Evolutionary conservation across 768 basidiomycete species (phyloP).

Genomic region (Guyanaporus albipodus): DNA sequence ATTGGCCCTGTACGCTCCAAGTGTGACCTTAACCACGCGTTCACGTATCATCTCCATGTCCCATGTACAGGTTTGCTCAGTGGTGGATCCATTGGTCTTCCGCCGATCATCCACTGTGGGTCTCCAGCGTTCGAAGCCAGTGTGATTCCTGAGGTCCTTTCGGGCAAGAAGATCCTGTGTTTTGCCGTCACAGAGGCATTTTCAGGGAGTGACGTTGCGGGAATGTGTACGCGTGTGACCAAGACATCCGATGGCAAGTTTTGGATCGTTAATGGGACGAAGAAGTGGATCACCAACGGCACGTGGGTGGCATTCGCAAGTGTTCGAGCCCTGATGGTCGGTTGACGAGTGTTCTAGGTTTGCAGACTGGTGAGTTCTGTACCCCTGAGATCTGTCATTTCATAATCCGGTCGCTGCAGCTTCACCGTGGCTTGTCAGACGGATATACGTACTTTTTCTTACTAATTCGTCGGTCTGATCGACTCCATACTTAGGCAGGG

Average conservation of each 20-base stretch:
- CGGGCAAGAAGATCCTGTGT: neutral
- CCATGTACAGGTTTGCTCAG: slow-evolving; percentile 47
- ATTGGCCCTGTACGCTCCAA: slow-evolving; percentile 58
- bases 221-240: neutral
- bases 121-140: slow-evolving; percentile 42
- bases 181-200: neutral
- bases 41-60: neutral
- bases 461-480: neutral
- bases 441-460: neutral
- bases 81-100: slow-evolving; percentile 33
- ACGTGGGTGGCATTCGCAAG: neutral
- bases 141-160: neutral
- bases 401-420: neutral
- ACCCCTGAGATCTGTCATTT: neutral
- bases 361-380: neutral
- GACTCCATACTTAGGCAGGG: neutral
- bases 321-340: neutral
- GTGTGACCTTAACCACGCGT: slow-evolving; percentile 18
- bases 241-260: neutral
- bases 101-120: slow-evolving; percentile 83
- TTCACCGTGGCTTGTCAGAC: neutral
- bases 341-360: neutral
- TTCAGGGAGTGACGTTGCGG: neutral
- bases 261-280: neutral
- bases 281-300: slow-evolving; percentile 3